Evolutionary conservation across 768 basidiomycete genomes (phyloP).

Genomic region (Tephrocybe sp.): DNA sequence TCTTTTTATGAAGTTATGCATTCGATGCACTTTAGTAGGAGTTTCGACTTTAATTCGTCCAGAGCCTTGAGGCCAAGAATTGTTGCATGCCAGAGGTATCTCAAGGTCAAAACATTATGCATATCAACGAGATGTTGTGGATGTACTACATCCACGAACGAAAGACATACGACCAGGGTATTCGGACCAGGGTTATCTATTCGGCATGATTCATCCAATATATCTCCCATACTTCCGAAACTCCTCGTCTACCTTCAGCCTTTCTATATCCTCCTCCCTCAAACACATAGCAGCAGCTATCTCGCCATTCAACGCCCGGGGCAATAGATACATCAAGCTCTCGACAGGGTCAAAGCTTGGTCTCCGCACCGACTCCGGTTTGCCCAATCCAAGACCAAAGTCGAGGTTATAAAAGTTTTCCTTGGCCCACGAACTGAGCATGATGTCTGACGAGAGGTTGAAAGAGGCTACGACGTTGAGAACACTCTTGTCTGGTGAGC

Average conservation of each 20-base stretch:
- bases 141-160: too few relatives aligned
- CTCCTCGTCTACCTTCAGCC: conserved; percentile 21
- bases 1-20: too few relatives aligned
- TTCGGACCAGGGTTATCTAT: too few relatives aligned
- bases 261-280: conserved; percentile 24
- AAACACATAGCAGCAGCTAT: conserved; percentile 20
- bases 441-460: conserved; percentile 18
- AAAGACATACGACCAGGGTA: too few relatives aligned
- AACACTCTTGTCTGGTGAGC: conserved; percentile 12
- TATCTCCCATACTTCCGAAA: conserved; percentile 19
- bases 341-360: conserved; percentile 23
- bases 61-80: too few relatives aligned
- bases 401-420: conserved; percentile 20
- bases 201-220: conserved; percentile 6
- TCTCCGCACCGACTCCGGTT: conserved; percentile 23
- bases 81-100: too few relatives aligned
- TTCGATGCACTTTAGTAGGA: too few relatives aligned
- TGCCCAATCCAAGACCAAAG: conserved; percentile 21
- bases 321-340: conserved; percentile 25
- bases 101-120: too few relatives aligned
- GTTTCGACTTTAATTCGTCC: too few relatives aligned
- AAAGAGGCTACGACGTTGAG: conserved; percentile 17
- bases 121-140: too few relatives aligned
- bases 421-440: conserved; percentile 27
- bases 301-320: conserved; percentile 19